Percentiles rank a stretch among this genome's conserved stretches.
Conservation (phyloP, 768 basidiomycete species). For the Pisolithus tinctorius region DNA sequence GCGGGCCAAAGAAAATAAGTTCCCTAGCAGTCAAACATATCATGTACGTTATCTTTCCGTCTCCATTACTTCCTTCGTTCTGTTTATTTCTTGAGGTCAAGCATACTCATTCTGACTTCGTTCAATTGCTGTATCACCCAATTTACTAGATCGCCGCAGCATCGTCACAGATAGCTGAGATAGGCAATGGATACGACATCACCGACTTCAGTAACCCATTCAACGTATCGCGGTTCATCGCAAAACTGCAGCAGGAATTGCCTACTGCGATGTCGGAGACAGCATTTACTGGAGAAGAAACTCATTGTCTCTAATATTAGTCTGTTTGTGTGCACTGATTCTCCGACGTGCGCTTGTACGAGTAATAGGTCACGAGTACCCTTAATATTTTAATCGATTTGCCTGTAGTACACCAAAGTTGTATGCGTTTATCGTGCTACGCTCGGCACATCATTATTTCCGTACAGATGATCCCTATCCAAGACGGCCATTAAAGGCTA, state of each 20-base stretch:
- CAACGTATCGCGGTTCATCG: conserved; percentile 26
- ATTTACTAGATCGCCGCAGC: conserved; percentile 23
- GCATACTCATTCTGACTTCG: neutral
- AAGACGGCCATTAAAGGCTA: too few relatives aligned
- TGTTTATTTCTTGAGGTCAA: neutral
- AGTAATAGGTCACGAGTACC: too few relatives aligned
- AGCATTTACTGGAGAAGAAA: conserved; percentile 8
- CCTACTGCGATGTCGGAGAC: conserved; percentile 26
- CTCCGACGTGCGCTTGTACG: too few relatives aligned
- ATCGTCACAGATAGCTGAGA: conserved; percentile 26
- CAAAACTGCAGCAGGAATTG: conserved; percentile 25
- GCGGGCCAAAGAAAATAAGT: conserved; percentile 17
- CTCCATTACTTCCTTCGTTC: neutral
- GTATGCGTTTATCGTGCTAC: too few relatives aligned
- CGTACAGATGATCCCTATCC: too few relatives aligned
- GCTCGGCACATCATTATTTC: too few relatives aligned
- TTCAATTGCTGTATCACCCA: neutral
- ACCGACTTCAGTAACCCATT: conserved; percentile 26
- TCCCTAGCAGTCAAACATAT: conserved; percentile 34
- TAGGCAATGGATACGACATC: conserved; percentile 28
- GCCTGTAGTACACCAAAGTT: too few relatives aligned
- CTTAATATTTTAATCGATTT: too few relatives aligned
- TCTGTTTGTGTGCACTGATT: too few relatives aligned
- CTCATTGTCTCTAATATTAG: too few relatives aligned
- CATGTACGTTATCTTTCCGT: conserved; percentile 12